Evolutionary conservation across 179 eudicot species (phyloP).

Genomic region (Carnegiea gigantea): DNA sequence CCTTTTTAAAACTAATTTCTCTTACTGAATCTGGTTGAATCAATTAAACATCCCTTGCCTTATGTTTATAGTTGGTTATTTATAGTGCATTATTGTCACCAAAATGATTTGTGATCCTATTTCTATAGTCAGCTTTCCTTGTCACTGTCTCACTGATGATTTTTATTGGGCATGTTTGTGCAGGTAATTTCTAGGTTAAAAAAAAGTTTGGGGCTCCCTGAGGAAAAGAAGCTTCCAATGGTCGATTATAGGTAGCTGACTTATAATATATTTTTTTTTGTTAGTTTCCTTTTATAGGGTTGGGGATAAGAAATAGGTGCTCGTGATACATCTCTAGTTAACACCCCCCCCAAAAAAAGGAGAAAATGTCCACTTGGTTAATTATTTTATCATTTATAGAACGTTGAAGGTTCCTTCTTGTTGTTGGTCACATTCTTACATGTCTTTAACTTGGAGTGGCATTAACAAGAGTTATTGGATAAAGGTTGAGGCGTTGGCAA

Average conservation of each 20-base stretch:
- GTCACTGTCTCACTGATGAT: not conserved
- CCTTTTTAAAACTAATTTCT: not conserved
- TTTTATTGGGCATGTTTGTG: constrained; percentile 18
- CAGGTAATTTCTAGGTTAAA: constrained; percentile 77
- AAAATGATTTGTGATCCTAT: not conserved
- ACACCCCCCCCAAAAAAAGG: too few species aligned
- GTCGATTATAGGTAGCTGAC: constrained; percentile 73
- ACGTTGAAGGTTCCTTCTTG: too few species aligned
- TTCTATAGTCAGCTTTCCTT: not conserved
- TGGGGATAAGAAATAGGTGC: not conserved
- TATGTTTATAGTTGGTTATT: not conserved
- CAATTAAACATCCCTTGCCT: not conserved
- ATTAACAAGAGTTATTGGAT: too few species aligned
- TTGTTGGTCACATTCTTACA: too few species aligned
- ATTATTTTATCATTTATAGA: too few species aligned
- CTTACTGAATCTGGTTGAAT: not conserved
- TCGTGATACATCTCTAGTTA: too few species aligned
- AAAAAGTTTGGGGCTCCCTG: constrained; percentile 54
- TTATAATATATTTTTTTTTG: not conserved
- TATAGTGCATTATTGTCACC: not conserved
- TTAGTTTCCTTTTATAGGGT: not conserved
- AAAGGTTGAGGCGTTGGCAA: too few species aligned
- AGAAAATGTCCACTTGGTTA: too few species aligned
- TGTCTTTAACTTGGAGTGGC: too few species aligned
- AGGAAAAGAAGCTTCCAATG: constrained; percentile 66